Evolutionary conservation across 176 grass and related monocot genomes (phyloP), one percentile per base, ranked within the genome.

Genomic region (Tuctoria greenei): DNA sequence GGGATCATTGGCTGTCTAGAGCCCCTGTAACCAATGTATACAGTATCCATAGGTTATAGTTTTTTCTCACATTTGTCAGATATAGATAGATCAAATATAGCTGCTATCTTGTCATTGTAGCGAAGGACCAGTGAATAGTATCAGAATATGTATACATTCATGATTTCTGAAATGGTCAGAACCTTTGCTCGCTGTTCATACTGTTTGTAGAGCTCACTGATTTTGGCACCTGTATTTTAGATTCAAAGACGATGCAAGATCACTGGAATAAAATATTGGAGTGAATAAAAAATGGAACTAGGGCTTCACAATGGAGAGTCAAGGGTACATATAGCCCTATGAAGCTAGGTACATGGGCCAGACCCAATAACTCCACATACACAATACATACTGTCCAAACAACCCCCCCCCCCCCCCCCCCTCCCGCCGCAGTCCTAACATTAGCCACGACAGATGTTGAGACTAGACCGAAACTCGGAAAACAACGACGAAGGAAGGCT

Each of bases 21-120:
- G 62, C 52, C 38, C 26, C 64, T 88, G 63, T 84, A 79, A 74
- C 46, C 55, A 75, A 11, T 84, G 81, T 80, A 57, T 34, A 84
- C 46, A 65, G 21, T 34, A 82, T 6, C 37, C 74, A 80, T 80
- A 79, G 77, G 61, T 59, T 73, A 88, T 75, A 84, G 77, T 27
- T 37, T 52, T 49, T 38, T 28, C 27, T 26, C 21, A 44, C 14
- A 41, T 55, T 38, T 64, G 5, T 40, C 50, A 74, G 21, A 75
- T 71, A 71, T 56, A 59, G 27, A 72, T 69, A 56, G 52, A 23
- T 79, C 44, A 56, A 61, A 69, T 35, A 45, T 66, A 17, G 15
- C 4, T 49, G 61, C 36, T 24, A 67, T 58, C 43, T 64, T 64
- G 39, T 1, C 6, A 45, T 23, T 64, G 20, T 24, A 56, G n/a